Evolutionary conservation across 2,329 filamentous ascomycete genomes (phyloP).

Genomic region (Biscogniauxia sp.): DNA sequence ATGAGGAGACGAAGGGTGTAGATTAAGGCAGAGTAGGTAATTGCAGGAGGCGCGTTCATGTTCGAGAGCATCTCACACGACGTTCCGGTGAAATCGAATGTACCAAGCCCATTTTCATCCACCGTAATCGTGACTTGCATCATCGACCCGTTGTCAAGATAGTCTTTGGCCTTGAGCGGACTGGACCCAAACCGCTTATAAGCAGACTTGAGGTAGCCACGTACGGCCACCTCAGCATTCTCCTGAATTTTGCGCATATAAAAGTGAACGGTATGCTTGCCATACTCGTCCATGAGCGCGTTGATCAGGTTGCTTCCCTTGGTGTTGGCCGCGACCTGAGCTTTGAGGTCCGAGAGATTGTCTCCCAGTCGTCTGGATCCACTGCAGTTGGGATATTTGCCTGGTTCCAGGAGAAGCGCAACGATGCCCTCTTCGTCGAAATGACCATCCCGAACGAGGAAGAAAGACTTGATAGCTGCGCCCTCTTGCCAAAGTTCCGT

Average conservation of each 20-base stretch:
- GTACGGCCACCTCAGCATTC: conserved; percentile 39
- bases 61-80: conserved; percentile 49
- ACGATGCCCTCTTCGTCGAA: conserved; percentile 37
- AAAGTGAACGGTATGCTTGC: conserved; percentile 32
- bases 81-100: conserved; percentile 50
- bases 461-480: conserved; percentile 37
- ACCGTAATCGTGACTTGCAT: conserved; percentile 43
- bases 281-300: conserved; percentile 34
- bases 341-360: conserved; percentile 39
- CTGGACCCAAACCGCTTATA: conserved; percentile 48
- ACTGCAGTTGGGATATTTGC: conserved; percentile 37
- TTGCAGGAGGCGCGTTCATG: conserved; percentile 32
- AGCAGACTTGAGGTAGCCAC: conserved; percentile 27
- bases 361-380: conserved; percentile 37
- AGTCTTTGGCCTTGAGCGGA: conserved; percentile 65
- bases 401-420: conserved; percentile 32
- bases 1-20: conserved; percentile 57
- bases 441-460: conserved; percentile 35
- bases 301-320: conserved; percentile 37
- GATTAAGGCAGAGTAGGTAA: conserved; percentile 33
- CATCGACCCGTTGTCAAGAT: conserved; percentile 63
- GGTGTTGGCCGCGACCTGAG: conserved; percentile 42
- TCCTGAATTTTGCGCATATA: conserved; percentile 42
- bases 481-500: conserved; percentile 44
- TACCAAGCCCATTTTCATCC: conserved; percentile 67